Conservation (phyloP, 495 filamentous ascomycete genomes). For the Corynascus novoguineensis region DNA sequence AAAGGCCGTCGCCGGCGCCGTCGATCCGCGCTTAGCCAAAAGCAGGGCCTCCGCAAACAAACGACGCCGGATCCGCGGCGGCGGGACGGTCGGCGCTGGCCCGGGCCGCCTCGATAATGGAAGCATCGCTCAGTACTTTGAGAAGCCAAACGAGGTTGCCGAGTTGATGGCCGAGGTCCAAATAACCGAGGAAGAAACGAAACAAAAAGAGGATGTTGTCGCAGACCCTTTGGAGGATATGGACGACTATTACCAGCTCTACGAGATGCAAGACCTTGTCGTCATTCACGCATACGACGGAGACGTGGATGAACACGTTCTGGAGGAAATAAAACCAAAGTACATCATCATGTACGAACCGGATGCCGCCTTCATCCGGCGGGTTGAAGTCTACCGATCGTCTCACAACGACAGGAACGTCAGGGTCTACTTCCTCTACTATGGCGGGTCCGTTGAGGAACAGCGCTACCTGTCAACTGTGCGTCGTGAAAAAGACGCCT, state of each 20-base stretch:
- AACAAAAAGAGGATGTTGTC: constrained; percentile 69
- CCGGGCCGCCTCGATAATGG: constrained; percentile 47
- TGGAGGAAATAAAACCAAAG: constrained; percentile 86
- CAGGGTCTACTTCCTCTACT: constrained; percentile 92
- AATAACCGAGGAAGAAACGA: constrained; percentile 72
- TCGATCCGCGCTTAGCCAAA: constrained; percentile 43
- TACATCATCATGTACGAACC: constrained; percentile 99
- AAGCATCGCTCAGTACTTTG: constrained; percentile 46
- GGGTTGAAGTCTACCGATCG: constrained; percentile 92
- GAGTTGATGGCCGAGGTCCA: constrained; percentile 62
- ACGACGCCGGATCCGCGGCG: constrained; percentile 81
- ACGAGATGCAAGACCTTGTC: constrained; percentile 84
- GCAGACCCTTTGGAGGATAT: constrained; percentile 80
- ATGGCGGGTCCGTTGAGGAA: constrained; percentile 90
- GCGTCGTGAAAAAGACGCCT: constrained; percentile 88
- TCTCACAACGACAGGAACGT: constrained; percentile 87
- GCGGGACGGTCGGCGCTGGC: constrained; percentile 50
- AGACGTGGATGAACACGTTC: constrained; percentile 90
- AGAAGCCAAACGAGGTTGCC: constrained; percentile 45
- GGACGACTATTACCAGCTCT: constrained; percentile 88
- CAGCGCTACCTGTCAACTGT: constrained; percentile 88
- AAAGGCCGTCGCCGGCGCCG: constrained; percentile 63
- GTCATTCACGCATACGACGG: constrained; percentile 86
- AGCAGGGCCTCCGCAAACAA: constrained; percentile 71
- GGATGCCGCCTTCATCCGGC: constrained; percentile 87